These are phyloP conservation scores for Apiotrichum brassicae DNA, from an alignment of 1,284 basidiomycete genomes.

Conservation along the genomic window DNA sequence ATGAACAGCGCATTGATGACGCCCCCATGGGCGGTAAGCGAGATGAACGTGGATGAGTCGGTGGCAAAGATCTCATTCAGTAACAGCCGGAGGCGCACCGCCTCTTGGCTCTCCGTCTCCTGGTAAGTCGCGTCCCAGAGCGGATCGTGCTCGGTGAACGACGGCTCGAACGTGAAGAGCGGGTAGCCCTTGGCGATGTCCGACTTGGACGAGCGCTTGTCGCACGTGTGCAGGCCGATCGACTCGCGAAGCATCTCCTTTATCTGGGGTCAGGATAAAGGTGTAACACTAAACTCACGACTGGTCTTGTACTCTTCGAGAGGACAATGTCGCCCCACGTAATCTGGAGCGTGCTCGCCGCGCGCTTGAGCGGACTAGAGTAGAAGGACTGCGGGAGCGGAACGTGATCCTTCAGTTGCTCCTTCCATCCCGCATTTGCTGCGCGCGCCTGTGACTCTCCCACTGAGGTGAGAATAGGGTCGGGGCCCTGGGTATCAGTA, in stretches of 20 bases:
- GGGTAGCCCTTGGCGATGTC: constrained; percentile 24
- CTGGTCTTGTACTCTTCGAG: constrained; percentile 4
- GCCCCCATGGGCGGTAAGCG: constrained; percentile 42
- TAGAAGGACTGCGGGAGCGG: constrained; percentile 34
- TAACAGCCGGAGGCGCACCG: constrained; percentile 22
- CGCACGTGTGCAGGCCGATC: constrained; percentile 39
- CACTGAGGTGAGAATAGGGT: constrained; percentile 27
- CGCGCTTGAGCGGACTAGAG: constrained; percentile 31
- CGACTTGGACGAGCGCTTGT: constrained; percentile 29
- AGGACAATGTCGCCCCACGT: constrained; percentile 35
- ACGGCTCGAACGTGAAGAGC: constrained; percentile 26
- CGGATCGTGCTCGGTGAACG: constrained; percentile 38
- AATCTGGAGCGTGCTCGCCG: constrained; percentile 30
- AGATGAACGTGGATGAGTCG: constrained; percentile 30
- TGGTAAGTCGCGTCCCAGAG: constrained; percentile 32
- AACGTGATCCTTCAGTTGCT: constrained; percentile 18
- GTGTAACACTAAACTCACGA: constrained; percentile 2
- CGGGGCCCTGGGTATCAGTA: constrained; percentile 33
- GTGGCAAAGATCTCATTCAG: constrained; percentile 38
- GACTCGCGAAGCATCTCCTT: constrained; percentile 32
- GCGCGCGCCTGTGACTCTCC: constrained; percentile 27
- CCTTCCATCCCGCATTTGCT: constrained; percentile 32
- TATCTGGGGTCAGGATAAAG: constrained; percentile 14
- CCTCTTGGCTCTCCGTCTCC: constrained; percentile 28
- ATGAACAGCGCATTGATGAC: constrained; percentile 35